phyloP scores from a whole-genome alignment of 2,329 filamentous ascomycete species.

The Ceratocystis smalleyi region DNA sequence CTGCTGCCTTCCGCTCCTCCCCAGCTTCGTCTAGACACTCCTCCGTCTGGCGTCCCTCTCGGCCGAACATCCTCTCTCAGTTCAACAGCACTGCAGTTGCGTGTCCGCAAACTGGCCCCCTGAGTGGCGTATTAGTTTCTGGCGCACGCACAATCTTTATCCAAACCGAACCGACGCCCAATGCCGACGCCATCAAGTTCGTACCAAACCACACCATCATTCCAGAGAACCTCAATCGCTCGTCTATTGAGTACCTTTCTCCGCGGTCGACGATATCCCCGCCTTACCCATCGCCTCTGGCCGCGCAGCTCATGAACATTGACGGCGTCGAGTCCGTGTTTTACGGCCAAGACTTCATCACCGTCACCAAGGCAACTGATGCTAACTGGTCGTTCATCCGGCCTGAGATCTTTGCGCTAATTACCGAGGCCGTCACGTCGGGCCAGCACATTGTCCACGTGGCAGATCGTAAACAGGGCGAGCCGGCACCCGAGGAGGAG shows the following conservation, averaged over 20 bases:
- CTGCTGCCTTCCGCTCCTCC: background rate
- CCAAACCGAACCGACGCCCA: constrained; percentile 88
- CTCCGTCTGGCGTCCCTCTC: constrained; percentile 14
- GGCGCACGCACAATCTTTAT: constrained; percentile 76
- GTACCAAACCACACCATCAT: constrained; percentile 78
- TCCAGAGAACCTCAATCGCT: constrained; percentile 52
- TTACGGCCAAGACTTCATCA: constrained; percentile 92
- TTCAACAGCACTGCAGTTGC: constrained; percentile 7
- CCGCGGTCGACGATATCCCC: constrained; percentile 78
- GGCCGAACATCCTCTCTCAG: constrained; percentile 15
- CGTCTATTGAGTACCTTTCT: constrained; percentile 83
- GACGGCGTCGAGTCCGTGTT: constrained; percentile 93
- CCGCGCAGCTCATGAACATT: constrained; percentile 77
- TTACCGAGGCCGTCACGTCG: constrained; percentile 78
- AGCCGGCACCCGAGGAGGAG: constrained; percentile 29
- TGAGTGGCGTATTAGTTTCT: constrained; percentile 19
- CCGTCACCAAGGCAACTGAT: constrained; percentile 76
- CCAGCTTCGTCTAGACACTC: background rate
- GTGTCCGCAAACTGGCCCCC: constrained; percentile 16
- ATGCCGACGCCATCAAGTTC: constrained; percentile 93
- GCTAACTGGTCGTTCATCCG: constrained; percentile 90
- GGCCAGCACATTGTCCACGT: constrained; percentile 69
- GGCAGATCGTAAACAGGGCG: constrained; percentile 43
- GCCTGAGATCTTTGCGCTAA: constrained; percentile 86
- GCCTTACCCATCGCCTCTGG: constrained; percentile 80